Base-by-base conservation (phyloP, 768 basidiomycete genomes). In the Dentipellis fragilis region DNA sequence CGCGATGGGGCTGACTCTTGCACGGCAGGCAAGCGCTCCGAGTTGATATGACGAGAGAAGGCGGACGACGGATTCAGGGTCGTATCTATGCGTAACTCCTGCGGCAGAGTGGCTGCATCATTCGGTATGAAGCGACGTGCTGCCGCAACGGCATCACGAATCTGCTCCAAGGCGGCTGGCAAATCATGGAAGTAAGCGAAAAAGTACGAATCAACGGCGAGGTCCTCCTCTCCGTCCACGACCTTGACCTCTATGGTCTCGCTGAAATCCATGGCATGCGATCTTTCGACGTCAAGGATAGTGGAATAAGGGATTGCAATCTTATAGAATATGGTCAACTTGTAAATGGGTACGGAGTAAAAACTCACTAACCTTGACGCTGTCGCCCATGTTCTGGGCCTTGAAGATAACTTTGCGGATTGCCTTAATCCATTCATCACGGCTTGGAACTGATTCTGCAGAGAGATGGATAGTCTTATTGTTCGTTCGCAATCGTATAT, bases 201-300 rank as follows among this genome's bases (percentile, higher is more conserved):
- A 70, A 95, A 96, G 66, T 92, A 93, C 2, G 89, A 91, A 66
- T 92, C 89, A 36, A 89, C 69, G 1, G 85, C 81, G 64, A 84
- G 86, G 59, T 84, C 81, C 57, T 89, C 89, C 49, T 73, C 80
- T 61, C 85, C 86, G 69, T 94, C 90, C 53, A 89, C 75, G 11
- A 93, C 91, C 70, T 93, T 93, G 60, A 97, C 80, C 72, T 97
- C 93, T 57, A 99, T 87, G 0, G 93, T 94, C 67, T 96, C 93
- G 59, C 91, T 93, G 65, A 97, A 97, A 66, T 97, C 95, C 75
- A 97, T 85, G 1, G 89, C 88, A 1, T 83, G 78, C 8, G 89
- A 89, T 65, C 83, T 84, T 58, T 95, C 93, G 29, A 97, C 85
- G 61, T 96, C 93, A 49, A 93, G 69, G 57, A 99, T 82, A 4